A percentile compares a stretch with the other conserved stretches of the same genome.
These are phyloP conservation scores for Colletotrichum acutatum DNA, from an alignment of 2,329 filamentous ascomycete species.

Conservation along the genomic window DNA sequence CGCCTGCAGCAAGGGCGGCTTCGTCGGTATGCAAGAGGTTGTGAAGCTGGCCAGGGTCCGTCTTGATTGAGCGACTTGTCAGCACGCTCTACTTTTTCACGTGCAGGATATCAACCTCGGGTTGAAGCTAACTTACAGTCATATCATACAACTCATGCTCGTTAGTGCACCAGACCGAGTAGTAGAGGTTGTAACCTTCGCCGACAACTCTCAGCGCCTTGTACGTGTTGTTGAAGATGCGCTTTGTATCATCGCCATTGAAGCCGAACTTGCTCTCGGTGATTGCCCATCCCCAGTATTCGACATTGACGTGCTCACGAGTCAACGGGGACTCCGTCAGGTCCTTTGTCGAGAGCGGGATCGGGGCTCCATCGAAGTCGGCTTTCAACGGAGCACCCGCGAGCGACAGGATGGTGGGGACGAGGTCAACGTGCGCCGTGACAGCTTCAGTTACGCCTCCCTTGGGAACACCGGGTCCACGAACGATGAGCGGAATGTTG, in stretches of 20 bases:
- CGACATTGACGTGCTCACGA: conserved; percentile 62
- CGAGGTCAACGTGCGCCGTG: conserved; percentile 65
- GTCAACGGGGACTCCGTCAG: conserved; percentile 35
- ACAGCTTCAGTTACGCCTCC: conserved; percentile 50
- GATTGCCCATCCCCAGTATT: conserved; percentile 60
- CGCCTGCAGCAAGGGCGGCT: conserved; percentile 1
- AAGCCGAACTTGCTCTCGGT: conserved; percentile 43
- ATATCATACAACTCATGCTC: conserved; percentile 62
- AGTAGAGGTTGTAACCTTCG: conserved; percentile 63
- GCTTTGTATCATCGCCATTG: conserved; percentile 38
- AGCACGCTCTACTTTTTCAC: too few relatives aligned
- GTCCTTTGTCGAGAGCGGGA: conserved; percentile 47
- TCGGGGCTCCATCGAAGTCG: conserved; percentile 63
- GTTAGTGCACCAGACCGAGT: conserved; percentile 66
- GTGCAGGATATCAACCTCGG: not conserved
- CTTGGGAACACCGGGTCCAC: conserved; percentile 57
- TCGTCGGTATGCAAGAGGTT: conserved; percentile 41
- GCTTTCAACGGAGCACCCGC: conserved; percentile 46
- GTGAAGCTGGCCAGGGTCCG: conserved; percentile 59
- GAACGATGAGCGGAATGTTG: conserved; percentile 60
- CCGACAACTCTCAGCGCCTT: conserved; percentile 61
- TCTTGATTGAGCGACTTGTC: conserved; percentile 43
- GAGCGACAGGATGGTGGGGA: conserved; percentile 62
- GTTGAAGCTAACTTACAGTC: conserved; percentile 49
- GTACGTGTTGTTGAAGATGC: conserved; percentile 61